Conservation (phyloP, 2,329 filamentous ascomycete species). For the Microcyclospora tardicrescens region DNA sequence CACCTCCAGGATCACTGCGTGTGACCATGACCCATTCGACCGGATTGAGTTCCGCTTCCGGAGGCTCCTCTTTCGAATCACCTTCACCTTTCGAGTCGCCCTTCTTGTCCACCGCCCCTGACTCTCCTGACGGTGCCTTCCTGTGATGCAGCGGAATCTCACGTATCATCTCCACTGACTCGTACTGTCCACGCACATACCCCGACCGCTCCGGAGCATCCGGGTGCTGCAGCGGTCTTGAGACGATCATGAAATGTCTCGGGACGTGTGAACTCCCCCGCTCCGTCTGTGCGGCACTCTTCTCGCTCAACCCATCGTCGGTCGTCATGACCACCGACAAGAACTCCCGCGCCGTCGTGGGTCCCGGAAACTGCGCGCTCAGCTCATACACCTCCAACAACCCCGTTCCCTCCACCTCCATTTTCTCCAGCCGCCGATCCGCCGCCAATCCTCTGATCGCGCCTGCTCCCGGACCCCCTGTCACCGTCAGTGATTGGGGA, state of each 20-base stretch:
- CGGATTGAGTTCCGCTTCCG: constrained; percentile 44
- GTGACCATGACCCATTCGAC: constrained; percentile 93
- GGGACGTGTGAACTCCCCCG: constrained; percentile 31
- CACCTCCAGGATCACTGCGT: constrained; percentile 75
- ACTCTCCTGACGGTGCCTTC: constrained; percentile 14
- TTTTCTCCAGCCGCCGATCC: constrained; percentile 57
- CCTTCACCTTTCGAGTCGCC: constrained; percentile 9
- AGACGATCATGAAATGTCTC: constrained; percentile 74
- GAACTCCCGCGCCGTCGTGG: constrained; percentile 79
- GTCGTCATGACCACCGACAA: constrained; percentile 66
- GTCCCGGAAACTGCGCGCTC: constrained; percentile 79
- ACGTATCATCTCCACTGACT: constrained; percentile 81
- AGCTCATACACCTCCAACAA: constrained; percentile 68
- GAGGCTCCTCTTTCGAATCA: constrained; percentile 12
- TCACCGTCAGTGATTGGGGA: constrained; percentile 57
- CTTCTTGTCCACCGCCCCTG: not conserved
- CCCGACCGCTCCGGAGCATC: constrained; percentile 56
- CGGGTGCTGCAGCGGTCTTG: constrained; percentile 68
- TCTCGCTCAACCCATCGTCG: constrained; percentile 36
- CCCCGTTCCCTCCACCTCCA: constrained; percentile 45
- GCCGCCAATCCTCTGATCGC: constrained; percentile 77
- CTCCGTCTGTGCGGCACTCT: constrained; percentile 23
- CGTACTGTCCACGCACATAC: constrained; percentile 74
- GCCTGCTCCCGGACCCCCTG: constrained; percentile 56
- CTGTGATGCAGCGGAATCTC: constrained; percentile 52